Conservation (phyloP, 2,329 filamentous ascomycete genomes). For the Stachybotrys echinatus region DNA sequence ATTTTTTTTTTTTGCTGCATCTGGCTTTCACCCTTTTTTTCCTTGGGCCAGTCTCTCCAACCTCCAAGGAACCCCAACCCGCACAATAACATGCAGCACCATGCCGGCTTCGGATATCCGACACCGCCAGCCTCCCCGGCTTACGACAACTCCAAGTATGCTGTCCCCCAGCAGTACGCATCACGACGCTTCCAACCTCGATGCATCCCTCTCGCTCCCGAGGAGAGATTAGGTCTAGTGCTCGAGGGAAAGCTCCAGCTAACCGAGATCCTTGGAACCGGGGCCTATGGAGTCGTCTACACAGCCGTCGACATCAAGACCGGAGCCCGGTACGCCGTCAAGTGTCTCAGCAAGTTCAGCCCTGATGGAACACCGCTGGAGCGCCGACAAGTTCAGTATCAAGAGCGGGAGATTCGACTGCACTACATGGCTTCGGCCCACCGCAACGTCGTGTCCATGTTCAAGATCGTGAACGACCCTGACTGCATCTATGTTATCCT, state of each 20-base stretch:
- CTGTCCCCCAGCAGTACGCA: conserved; percentile 31
- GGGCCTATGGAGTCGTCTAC: conserved; percentile 96
- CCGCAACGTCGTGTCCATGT: conserved; percentile 87
- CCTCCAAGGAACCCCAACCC: conserved; percentile 19
- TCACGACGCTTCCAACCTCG: conserved; percentile 36
- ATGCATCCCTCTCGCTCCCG: conserved; percentile 59
- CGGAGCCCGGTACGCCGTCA: conserved; percentile 83
- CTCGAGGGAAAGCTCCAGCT: conserved; percentile 80
- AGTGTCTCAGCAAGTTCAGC: conserved; percentile 91
- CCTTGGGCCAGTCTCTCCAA: conserved; percentile 11
- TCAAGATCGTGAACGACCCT: conserved; percentile 84
- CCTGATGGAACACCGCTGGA: conserved; percentile 66
- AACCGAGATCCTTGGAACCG: conserved; percentile 80
- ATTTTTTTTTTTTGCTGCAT: neutral
- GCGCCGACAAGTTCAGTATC: conserved; percentile 79
- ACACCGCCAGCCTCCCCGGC: conserved; percentile 53
- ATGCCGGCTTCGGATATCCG: conserved; percentile 50
- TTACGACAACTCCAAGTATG: conserved; percentile 44
- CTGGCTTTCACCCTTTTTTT: conserved; percentile 7
- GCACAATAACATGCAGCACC: conserved; percentile 53
- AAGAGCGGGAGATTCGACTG: conserved; percentile 86
- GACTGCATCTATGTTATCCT: conserved; percentile 96
- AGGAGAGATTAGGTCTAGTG: conserved; percentile 80
- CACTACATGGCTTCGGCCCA: conserved; percentile 88
- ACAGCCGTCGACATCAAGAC: conserved; percentile 79